A percentile compares a stretch with the other conserved stretches of the same genome.
Evolutionary conservation across 169 alveolate species (phyloP).

Genomic region (Eimeria tenella): DNA sequence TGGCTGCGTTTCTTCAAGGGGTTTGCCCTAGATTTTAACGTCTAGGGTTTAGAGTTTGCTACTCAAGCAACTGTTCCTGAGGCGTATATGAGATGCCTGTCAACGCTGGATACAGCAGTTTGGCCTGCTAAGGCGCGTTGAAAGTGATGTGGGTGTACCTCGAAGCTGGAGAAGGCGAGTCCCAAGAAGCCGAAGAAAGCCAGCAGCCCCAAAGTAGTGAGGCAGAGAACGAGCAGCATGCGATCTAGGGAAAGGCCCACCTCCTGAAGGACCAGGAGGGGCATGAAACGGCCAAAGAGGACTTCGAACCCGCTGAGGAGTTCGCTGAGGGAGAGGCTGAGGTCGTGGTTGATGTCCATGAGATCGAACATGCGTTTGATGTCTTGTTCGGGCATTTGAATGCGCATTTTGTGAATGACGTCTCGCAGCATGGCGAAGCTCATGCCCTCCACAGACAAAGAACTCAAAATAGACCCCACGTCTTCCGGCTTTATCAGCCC

Average conservation of each 20-base stretch:
- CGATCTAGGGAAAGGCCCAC: slow-evolving; percentile 83
- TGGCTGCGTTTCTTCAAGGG: too few species aligned
- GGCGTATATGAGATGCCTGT: too few species aligned
- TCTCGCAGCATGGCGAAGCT: slow-evolving; percentile 82
- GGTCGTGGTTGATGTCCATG: slow-evolving; percentile 84
- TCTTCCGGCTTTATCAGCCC: slow-evolving; percentile 83
- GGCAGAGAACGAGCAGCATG: slow-evolving; percentile 77
- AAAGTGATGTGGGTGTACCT: slow-evolving; percentile 13
- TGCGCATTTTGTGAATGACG: slow-evolving; percentile 82
- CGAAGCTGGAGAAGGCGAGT: slow-evolving; percentile 83
- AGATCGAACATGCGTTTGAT: slow-evolving; percentile 84
- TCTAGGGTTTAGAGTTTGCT: too few species aligned
- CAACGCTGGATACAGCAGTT: too few species aligned
- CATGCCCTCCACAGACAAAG: slow-evolving; percentile 81
- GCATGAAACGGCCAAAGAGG: slow-evolving; percentile 82
- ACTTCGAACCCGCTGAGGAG: slow-evolving; percentile 84
- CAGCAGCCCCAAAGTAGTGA: slow-evolving; percentile 71
- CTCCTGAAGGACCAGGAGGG: slow-evolving; percentile 79
- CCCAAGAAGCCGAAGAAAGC: slow-evolving; percentile 83
- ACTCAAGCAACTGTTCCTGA: too few species aligned
- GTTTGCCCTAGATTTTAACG: too few species aligned
- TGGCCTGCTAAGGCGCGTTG: too few species aligned
- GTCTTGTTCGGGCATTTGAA: slow-evolving; percentile 82
- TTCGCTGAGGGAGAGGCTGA: slow-evolving; percentile 80
- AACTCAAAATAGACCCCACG: slow-evolving; percentile 77